phyloP scores from a whole-genome alignment of 176 grass and related monocot species.

The Zea luxurians region DNA sequence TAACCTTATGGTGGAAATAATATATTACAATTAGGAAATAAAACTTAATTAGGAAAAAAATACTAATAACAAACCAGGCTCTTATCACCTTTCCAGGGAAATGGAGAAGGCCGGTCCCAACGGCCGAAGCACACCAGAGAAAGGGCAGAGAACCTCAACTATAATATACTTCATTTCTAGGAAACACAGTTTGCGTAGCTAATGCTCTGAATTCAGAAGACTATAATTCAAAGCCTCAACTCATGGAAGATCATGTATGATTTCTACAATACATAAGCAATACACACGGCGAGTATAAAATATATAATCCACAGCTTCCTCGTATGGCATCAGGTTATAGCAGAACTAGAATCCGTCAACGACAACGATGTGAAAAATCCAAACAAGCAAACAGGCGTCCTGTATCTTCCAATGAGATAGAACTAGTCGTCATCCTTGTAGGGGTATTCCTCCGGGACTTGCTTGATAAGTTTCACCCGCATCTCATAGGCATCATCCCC shows the following conservation, averaged over 20 bases:
- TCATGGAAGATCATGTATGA: background rate
- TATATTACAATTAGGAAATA: no score
- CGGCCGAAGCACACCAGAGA: background rate
- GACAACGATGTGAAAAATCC: background rate
- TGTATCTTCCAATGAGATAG: background rate
- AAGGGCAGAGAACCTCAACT: background rate
- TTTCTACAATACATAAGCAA: conserved; percentile 30
- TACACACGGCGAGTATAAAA: conserved; percentile 25
- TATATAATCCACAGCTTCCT: conserved; percentile 20
- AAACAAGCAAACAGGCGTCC: background rate
- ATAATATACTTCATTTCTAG: background rate
- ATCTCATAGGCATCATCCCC: conserved; percentile 93
- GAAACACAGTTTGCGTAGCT: background rate
- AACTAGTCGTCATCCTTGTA: conserved; percentile 92
- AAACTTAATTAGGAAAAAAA: no score
- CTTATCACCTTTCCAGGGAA: no score
- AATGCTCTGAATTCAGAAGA: conserved; percentile 7
- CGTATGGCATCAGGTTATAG: conserved; percentile 25
- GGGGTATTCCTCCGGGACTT: conserved; percentile 96
- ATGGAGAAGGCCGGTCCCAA: background rate
- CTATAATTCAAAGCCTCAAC: background rate
- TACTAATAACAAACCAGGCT: no score
- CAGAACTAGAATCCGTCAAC: background rate
- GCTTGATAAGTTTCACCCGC: conserved; percentile 91
- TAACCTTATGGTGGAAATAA: no score